Conservation (phyloP, 306 rosid genomes). For the Vicia villosa region DNA sequence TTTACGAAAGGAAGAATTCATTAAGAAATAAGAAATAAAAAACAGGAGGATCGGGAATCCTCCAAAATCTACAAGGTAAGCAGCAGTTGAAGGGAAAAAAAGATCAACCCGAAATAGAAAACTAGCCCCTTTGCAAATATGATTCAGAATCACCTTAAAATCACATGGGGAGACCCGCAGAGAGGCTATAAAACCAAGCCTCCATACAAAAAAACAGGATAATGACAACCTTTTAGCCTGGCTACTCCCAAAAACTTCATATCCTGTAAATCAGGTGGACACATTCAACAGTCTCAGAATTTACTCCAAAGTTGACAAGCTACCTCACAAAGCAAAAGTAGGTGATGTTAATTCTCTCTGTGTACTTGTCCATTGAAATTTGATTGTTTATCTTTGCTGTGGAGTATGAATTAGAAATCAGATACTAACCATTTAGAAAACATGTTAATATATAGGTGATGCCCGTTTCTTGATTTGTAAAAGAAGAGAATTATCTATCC, state of each 20-base stretch:
- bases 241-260: slow-evolving; percentile 28
- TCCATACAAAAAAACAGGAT: background rate
- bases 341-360: slow-evolving; percentile 5
- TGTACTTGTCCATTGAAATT: slow-evolving; percentile 14
- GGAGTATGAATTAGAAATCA: slow-evolving; percentile 17
- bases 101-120: background rate
- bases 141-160: background rate
- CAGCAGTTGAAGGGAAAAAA: background rate
- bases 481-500: slow-evolving; percentile 1
- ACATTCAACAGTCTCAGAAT: slow-evolving; percentile 6
- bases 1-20: too few species aligned
- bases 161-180: background rate
- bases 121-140: background rate
- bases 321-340: slow-evolving; percentile 9
- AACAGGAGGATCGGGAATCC: slow-evolving; percentile 15
- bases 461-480: slow-evolving; percentile 1
- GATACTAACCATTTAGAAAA: slow-evolving; percentile 12
- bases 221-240: slow-evolving; percentile 6
- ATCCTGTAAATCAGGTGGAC: slow-evolving; percentile 15
- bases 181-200: slow-evolving; percentile 10
- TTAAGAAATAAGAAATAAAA: too few species aligned
- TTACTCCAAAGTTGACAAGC: slow-evolving; percentile 6
- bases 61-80: slow-evolving; percentile 25
- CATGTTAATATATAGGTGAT: slow-evolving; percentile 21
- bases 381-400: slow-evolving; percentile 22